Percentiles rank a stretch among this genome's conserved stretches.
Conservation (phyloP, 257 asterid species). For the Solanum bukasovii region DNA sequence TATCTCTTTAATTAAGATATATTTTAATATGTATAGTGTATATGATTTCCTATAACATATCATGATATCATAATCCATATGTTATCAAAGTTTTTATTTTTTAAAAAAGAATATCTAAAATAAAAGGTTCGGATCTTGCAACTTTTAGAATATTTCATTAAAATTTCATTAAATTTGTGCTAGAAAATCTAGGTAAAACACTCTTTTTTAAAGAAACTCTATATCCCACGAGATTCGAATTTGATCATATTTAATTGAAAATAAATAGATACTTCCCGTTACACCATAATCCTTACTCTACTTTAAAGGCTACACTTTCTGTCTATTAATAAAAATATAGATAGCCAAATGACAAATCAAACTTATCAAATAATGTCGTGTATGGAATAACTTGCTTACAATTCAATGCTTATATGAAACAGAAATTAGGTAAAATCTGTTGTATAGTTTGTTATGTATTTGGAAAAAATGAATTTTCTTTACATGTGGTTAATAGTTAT, state of each 20-base stretch:
- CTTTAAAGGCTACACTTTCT: background rate
- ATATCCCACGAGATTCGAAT: background rate
- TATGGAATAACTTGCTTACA: background rate
- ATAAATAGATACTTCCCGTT: background rate
- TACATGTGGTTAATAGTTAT: background rate
- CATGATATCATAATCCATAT: background rate
- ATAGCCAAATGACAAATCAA: background rate
- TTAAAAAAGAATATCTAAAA: background rate
- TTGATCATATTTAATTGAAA: background rate
- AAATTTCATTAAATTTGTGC: background rate
- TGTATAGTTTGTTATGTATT: background rate
- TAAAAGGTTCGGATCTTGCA: background rate
- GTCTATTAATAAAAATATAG: background rate
- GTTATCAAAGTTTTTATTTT: background rate
- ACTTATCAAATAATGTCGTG: background rate
- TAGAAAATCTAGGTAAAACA: background rate
- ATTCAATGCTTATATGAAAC: background rate
- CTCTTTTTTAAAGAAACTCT: background rate
- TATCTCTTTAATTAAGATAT: background rate
- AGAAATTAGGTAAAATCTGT: background rate
- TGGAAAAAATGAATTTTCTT: background rate
- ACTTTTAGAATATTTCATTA: background rate
- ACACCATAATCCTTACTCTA: background rate
- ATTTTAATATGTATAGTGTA: background rate
- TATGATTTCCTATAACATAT: background rate